These are phyloP conservation scores for Luffa acutangula DNA, from an alignment of 306 rosid genomes.

Conservation along the genomic window DNA sequence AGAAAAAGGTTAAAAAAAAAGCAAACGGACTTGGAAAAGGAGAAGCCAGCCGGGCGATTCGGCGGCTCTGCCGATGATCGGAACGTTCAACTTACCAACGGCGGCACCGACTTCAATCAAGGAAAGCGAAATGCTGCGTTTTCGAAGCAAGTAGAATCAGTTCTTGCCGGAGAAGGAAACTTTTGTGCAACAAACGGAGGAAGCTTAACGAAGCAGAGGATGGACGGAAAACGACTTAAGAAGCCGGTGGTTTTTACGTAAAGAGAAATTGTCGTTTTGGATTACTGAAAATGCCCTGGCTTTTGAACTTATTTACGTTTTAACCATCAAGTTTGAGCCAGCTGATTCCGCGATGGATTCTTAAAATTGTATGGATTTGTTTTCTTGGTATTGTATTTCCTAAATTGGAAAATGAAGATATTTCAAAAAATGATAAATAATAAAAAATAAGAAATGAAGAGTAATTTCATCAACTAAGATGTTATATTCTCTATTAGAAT, in stretches of 20 bases:
- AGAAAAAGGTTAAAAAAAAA: not conserved
- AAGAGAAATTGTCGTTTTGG: not conserved
- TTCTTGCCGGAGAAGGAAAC: slow-evolving; percentile 4
- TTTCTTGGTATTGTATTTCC: no score
- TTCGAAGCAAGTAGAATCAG: not conserved
- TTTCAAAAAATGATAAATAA: no score
- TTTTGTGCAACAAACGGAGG: not conserved
- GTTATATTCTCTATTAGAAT: no score
- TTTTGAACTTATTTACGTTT: not conserved
- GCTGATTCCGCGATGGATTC: not conserved
- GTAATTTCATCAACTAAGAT: no score
- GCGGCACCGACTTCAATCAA: not conserved
- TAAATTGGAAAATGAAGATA: no score
- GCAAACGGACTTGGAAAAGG: not conserved
- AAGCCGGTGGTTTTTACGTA: not conserved
- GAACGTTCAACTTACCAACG: not conserved
- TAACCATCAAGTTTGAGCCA: not conserved
- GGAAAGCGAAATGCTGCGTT: not conserved
- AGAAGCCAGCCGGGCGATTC: not conserved
- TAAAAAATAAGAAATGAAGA: no score
- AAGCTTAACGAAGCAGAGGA: not conserved
- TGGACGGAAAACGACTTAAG: not conserved
- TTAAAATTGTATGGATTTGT: not conserved
- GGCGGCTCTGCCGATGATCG: not conserved
- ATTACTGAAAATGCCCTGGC: not conserved